Base-by-base conservation (phyloP, 208 protist species). In the Porcisia deanei region DNA sequence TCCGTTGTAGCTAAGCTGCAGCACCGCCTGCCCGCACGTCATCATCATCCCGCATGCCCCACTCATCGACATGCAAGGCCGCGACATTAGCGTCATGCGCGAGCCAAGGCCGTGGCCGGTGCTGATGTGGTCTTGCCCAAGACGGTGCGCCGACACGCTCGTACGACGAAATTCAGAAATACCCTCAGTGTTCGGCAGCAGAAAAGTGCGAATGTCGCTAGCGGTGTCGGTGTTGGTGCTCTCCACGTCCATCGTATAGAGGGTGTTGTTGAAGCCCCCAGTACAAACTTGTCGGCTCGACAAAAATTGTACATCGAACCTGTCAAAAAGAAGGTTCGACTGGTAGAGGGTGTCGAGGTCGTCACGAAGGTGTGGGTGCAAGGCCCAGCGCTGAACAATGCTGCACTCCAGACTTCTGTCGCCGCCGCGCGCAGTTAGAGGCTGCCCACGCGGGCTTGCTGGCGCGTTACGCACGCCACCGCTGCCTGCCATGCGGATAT, bases 241-340 rank as follows among this genome's bases (percentile, higher is more conserved):
- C 65, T 84, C 75, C 61, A 87, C 89, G 75, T 95, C 85, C 63
- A 96, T 80, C 25, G 86, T 81, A 82, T 94, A 95, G 34, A 97
- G 82, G 10, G 73, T 81, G 68, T 75, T 89, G 75, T 79, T 82
- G 69, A 96, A 92, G 41, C 93, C 91, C 25, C 94, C 94, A 14
- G 94, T 97, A 68, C 80, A 79, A 18, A 97, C 75, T 43, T 90
- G 81, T 22, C 66, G 75, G 49, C 53, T 58, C 34, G 84, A 94
- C 37, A 97, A 47, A 71, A 97, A 97, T 14, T 87, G 84, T 37
- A 97, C 76, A 73, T 88, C 85, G 76, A 94, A 94, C 70, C 75
- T 77, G 47, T 94, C 91, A 52, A 93, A 86, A 12, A 91, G 79
- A 9, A 89, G 66, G 69, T 93, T 87, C 0, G 80, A 85, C 78